Percentiles rank a stretch among this genome's conserved stretches.
Evolutionary conservation across 139 green algal genomes (phyloP).

Genomic region (Coccomyxa sp.): DNA sequence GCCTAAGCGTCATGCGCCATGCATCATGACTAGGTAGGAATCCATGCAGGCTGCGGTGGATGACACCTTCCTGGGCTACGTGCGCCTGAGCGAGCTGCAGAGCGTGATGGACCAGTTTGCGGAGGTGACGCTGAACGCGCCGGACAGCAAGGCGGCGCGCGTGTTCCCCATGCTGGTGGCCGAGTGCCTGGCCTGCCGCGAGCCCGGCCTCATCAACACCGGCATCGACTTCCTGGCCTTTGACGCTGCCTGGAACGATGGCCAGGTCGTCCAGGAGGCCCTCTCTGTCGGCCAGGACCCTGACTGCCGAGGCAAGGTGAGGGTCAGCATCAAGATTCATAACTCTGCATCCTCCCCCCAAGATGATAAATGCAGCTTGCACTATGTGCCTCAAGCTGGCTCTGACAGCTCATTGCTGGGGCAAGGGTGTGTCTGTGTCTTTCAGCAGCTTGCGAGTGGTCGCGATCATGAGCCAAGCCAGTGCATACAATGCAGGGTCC

Average conservation of each 20-base stretch:
- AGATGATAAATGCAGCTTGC: neutral
- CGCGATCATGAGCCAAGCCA: no score
- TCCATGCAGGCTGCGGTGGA: neutral
- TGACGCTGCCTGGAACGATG: neutral
- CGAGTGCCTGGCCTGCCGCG: conserved; percentile 9
- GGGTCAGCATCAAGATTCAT: neutral
- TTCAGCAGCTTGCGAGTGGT: no score
- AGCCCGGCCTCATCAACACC: neutral
- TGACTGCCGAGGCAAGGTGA: conserved; percentile 3
- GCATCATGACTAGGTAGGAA: no score
- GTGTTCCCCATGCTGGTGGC: neutral
- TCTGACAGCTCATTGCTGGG: no score
- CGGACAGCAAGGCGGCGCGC: neutral
- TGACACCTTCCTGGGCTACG: conserved; percentile 9
- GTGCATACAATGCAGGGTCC: no score
- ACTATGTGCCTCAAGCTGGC: no score
- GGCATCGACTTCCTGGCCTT: neutral
- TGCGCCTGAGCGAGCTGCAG: neutral
- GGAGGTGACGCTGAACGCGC: neutral
- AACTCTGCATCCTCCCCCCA: neutral
- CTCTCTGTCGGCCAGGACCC: conserved; percentile 9
- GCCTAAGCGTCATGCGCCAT: no score
- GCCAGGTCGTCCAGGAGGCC: neutral
- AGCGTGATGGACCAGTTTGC: neutral
- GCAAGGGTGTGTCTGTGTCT: no score